These are phyloP conservation scores for Hanseniaspora taiwanica DNA, from an alignment of 805 yeast species.

Conservation along the genomic window DNA sequence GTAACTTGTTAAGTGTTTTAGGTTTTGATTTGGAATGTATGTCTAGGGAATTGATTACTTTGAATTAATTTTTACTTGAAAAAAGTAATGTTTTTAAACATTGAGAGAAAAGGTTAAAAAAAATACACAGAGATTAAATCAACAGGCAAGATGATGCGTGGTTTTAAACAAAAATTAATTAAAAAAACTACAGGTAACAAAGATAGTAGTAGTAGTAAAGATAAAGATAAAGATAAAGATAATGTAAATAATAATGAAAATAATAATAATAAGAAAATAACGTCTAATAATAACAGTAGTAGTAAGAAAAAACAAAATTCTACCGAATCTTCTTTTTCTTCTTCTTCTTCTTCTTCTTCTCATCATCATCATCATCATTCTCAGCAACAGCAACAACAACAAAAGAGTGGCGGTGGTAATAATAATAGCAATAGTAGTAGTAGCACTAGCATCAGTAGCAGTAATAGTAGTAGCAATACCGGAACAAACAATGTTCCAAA, in stretches of 20 bases:
- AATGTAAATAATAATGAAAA: slow-evolving; percentile 9
- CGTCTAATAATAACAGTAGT: background rate
- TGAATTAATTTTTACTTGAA: too few species aligned
- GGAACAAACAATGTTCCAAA: too few species aligned
- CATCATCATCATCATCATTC: too few species aligned
- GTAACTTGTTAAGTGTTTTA: too few species aligned
- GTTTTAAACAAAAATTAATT: slow-evolving; percentile 44
- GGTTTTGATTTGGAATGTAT: too few species aligned
- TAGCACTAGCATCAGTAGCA: background rate
- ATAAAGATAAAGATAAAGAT: slow-evolving; percentile 6
- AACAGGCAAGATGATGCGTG: slow-evolving; percentile 52
- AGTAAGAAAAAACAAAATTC: background rate
- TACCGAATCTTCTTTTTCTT: slow-evolving; percentile 2
- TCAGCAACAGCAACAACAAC: too few species aligned
- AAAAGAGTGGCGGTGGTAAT: slow-evolving; percentile 5
- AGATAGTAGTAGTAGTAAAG: slow-evolving; percentile 2
- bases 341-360: slow-evolving; percentile 6
- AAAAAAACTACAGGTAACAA: slow-evolving; percentile 22
- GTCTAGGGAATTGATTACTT: too few species aligned
- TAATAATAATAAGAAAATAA: too few species aligned
- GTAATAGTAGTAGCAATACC: background rate
- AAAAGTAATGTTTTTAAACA: too few species aligned
- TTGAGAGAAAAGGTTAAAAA: background rate
- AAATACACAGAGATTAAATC: background rate
- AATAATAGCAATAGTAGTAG: slow-evolving; percentile 1